Base-by-base conservation (phyloP, 2,329 filamentous ascomycete genomes). In the Paraphaeosphaeria minitans region DNA sequence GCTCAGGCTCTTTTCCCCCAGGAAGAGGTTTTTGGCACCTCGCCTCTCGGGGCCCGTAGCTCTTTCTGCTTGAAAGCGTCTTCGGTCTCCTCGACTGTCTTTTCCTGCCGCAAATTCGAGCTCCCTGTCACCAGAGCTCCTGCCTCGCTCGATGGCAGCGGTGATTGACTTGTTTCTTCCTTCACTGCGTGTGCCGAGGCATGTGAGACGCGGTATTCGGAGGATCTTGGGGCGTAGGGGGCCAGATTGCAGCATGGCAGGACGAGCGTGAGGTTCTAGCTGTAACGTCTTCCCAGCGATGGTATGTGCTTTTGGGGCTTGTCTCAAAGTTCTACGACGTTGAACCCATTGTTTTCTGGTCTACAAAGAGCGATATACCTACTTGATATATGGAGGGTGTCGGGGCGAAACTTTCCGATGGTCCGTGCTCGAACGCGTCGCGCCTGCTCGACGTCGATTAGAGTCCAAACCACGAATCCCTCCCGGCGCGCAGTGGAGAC, bases 111-210 rank as follows among this genome's bases (percentile, higher is more conserved):
- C 14, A 31, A 13, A 21, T 27, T 39, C 27, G n/a, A 2, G 12
- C 9, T 35, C 27, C 37, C 39, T 35, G 24, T 53, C 41, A 27
- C 60, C 58, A 16, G 59, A 54, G 19, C 58, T 63, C 55, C 62
- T 64, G 52, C 67, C 71, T 62, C 68, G 63, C 59, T 75, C 73
- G 58, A 75, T 75, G 43, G 72, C 66, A 9, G 69, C 68, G 41
- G 66, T 70, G 46, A 75, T 63, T 37, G 73, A 75, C 56, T 74
- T 74, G 62, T 70, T 64, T 42, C 73, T 70, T 42, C 58, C 56
- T 33, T 39, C 21, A 22, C 48, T 27, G 19, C 67, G 70, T 1
- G 61, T 58, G 47, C 51, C 63, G 7, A 68, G 63, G 6, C 67
- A 29, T 10, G n/a, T 51, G 4, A 55, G 35, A 51, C 42, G 55